Conservation (phyloP, 2,329 filamentous ascomycete genomes). For the Hymenotorrendiella dingleyae region DNA sequence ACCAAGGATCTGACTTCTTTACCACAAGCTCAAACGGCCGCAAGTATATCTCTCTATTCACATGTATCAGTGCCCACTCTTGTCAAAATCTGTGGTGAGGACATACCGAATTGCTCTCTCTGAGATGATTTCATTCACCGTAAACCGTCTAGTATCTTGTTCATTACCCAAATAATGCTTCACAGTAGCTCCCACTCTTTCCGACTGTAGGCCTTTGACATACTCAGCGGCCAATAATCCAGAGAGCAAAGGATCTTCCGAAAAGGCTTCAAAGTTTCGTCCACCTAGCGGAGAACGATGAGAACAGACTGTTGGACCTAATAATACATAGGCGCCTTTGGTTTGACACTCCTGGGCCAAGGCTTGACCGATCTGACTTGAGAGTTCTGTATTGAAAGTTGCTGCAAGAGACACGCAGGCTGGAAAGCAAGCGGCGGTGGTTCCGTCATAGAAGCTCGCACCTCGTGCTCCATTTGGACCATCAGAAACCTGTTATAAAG, state of each 20-base stretch:
- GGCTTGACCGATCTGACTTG: constrained; percentile 22
- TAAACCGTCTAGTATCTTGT: constrained; percentile 25
- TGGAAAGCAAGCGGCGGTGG: constrained; percentile 27
- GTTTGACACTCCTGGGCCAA: constrained; percentile 26
- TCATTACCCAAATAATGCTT: constrained; percentile 31
- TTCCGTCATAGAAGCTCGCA: constrained; percentile 25
- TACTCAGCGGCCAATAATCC: constrained; percentile 26
- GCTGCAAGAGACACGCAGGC: constrained; percentile 26
- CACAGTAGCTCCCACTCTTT: constrained; percentile 10
- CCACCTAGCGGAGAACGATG: constrained; percentile 23
- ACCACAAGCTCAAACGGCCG: constrained; percentile 29
- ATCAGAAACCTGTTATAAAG: constrained; percentile 16
- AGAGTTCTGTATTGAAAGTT: constrained; percentile 27
- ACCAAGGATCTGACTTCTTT: constrained; percentile 26
- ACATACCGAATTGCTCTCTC: constrained; percentile 23
- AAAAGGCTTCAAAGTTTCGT: constrained; percentile 29
- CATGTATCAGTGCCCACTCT: no score
- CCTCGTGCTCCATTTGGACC: constrained; percentile 30
- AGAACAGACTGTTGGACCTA: constrained; percentile 25
- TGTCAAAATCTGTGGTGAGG: no score
- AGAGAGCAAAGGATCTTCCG: constrained; percentile 28
- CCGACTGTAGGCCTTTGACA: constrained; percentile 19
- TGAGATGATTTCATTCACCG: constrained; percentile 23
- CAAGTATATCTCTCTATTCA: constrained; percentile 28
- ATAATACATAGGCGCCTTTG: constrained; percentile 28